Conservation (phyloP, 768 basidiomycete species). For the Pisolithus albus region DNA sequence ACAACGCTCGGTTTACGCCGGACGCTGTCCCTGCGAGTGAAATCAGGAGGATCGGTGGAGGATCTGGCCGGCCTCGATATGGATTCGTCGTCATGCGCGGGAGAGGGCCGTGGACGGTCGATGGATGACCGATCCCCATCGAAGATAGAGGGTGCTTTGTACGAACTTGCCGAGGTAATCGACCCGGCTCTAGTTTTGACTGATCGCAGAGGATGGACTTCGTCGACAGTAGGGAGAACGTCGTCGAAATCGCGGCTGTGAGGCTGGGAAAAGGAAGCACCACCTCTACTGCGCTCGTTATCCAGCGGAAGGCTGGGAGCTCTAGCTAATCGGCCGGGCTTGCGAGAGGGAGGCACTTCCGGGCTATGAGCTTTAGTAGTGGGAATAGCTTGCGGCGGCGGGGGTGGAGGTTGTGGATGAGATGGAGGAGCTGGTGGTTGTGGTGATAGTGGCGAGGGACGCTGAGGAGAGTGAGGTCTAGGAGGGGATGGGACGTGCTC, state of each 20-base stretch:
- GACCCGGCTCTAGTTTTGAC: conserved; percentile 24
- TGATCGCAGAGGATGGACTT: conserved; percentile 10
- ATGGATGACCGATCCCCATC: conserved; percentile 16
- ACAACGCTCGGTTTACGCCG: conserved; percentile 29
- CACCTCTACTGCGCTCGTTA: conserved; percentile 16
- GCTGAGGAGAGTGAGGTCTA: conserved; percentile 4
- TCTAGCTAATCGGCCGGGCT: conserved; percentile 12
- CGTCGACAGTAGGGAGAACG: conserved; percentile 12
- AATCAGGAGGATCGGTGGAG: conserved; percentile 17
- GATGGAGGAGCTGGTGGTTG: background rate
- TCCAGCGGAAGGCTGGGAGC: conserved; percentile 16
- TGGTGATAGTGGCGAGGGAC: background rate
- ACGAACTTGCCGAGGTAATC: conserved; percentile 20
- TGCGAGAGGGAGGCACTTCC: conserved; percentile 8
- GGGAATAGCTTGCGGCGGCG: conserved; percentile 2
- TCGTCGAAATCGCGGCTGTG: conserved; percentile 15
- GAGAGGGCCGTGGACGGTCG: conserved; percentile 16
- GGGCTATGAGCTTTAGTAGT: conserved; percentile 2
- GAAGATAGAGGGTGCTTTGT: conserved; percentile 20
- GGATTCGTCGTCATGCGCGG: conserved; percentile 24
- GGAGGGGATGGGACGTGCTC: conserved; percentile 1
- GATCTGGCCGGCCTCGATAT: conserved; percentile 15
- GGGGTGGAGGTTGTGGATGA: background rate
- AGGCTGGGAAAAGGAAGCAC: conserved; percentile 13
- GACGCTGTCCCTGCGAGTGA: conserved; percentile 20